Evolutionary conservation across 495 filamentous ascomycete species (phyloP), one percentile per base, ranked within the genome.

Genomic region (Daldinia decipiens): DNA sequence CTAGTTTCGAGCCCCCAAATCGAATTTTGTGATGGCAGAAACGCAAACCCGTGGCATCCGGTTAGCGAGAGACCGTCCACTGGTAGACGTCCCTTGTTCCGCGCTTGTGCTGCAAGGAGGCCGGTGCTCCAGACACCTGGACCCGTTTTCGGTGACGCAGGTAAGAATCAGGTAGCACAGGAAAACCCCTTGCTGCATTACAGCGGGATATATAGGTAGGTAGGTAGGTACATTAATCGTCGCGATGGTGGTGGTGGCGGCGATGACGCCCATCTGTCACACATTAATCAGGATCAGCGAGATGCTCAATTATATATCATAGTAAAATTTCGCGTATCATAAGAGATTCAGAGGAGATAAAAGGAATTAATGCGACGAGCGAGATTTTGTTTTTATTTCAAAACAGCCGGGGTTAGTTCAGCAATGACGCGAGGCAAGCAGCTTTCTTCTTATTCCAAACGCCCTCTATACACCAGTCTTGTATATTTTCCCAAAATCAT

Each of bases 231-330:
- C 43, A 62, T 60, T 67, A 58, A 27, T 74, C 62, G 71, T 64
- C 58, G 54, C 43, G 43, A 47, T 59, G 60, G 62, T 63, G 60
- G 62, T 69, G 76, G 64, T 55, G 76, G 74, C 69, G 79, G 53
- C 71, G 78, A 32, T 66, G 75, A 59, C 65, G 75, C 51, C 71
- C 75, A 77, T 81, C 79, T 81, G 70, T 81, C 72, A 79, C 77
- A 74, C 65, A 68, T 21, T 27, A 59, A 59, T 61, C 40, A 72
- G 21, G 32, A 79, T 76, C 74, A 79, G 75, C 69, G 66, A 74
- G 45, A 29, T 32, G 65, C 62, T 68, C 68, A 65, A 11, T 36
- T 36, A 56, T 56, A 32, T 64, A 52, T 59, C 19, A 63, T 53
- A 61, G 40, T 60, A 70, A 17, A 72, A 58, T 58, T 74, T 65